These are phyloP conservation scores for Balansia obtecta DNA, from an alignment of 2,329 filamentous ascomycete species.

Conservation along the genomic window DNA sequence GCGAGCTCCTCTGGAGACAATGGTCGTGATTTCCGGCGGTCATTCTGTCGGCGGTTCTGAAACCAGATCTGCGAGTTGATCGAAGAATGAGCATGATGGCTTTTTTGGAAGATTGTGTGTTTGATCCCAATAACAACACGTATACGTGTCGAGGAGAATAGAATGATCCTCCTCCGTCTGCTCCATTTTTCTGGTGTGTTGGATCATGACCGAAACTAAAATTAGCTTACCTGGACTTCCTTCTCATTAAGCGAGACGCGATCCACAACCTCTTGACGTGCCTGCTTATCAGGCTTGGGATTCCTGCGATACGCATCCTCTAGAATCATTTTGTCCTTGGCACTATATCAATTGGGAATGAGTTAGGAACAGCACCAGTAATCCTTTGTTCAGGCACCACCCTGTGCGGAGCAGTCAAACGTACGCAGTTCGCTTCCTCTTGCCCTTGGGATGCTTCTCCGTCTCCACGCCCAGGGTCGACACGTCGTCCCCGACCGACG, in stretches of 20 bases:
- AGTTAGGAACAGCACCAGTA: slow-evolving; percentile 8
- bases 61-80: slow-evolving; percentile 76
- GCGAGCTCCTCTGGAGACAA: slow-evolving; percentile 66
- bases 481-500: slow-evolving; percentile 4
- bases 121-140: background rate
- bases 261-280: slow-evolving; percentile 71
- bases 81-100: background rate
- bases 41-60: slow-evolving; percentile 88
- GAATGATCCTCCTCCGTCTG: background rate
- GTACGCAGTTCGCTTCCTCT: slow-evolving; percentile 52
- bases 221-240: slow-evolving; percentile 71
- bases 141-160: background rate
- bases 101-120: background rate
- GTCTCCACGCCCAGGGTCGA: slow-evolving; percentile 8
- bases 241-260: slow-evolving; percentile 86
- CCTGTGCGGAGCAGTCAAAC: slow-evolving; percentile 16
- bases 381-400: background rate
- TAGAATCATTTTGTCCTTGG: slow-evolving; percentile 78
- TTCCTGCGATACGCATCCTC: slow-evolving; percentile 77
- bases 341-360: slow-evolving; percentile 35
- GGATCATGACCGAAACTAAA: background rate
- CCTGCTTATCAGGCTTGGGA: slow-evolving; percentile 82
- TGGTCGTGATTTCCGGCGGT: slow-evolving; percentile 77
- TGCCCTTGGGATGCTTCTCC: slow-evolving; percentile 43
- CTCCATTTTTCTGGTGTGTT: background rate